Evolutionary conservation across 2,329 filamentous ascomycete genomes (phyloP).

Genomic region (Tolypocladium inflatum): DNA sequence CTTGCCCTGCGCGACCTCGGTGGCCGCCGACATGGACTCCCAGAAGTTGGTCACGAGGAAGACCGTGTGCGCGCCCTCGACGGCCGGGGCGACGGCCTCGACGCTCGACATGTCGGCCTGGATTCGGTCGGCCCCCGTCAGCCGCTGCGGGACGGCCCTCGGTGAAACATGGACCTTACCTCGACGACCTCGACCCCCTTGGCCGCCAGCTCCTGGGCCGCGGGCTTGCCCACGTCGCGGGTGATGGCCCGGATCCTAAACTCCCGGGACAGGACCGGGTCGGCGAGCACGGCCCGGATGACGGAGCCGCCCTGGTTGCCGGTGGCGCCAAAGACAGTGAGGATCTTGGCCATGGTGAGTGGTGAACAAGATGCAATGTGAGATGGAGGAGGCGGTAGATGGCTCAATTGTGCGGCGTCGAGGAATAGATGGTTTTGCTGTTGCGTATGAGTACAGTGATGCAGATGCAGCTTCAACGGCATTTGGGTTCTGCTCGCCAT

Average conservation of each 20-base stretch:
- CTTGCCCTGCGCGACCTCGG: conserved; percentile 33
- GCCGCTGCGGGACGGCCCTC: no score
- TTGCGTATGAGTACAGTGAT: no score
- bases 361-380: background rate
- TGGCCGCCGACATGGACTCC: conserved; percentile 21
- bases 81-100: conserved; percentile 23
- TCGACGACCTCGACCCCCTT: conserved; percentile 33
- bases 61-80: conserved; percentile 32
- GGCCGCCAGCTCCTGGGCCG: conserved; percentile 25
- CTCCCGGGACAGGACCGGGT: conserved; percentile 31
- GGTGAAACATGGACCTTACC: no score
- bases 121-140: no score
- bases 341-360: conserved; percentile 24
- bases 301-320: conserved; percentile 41
- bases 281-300: conserved; percentile 31
- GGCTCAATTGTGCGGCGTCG: background rate
- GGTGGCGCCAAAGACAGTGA: conserved; percentile 38
- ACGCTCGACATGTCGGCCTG: conserved; percentile 32
- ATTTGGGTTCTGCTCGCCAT: background rate
- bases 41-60: conserved; percentile 31
- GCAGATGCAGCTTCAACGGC: no score
- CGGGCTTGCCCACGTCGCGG: conserved; percentile 30
- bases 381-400: background rate
- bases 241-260: conserved; percentile 38
- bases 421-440: background rate